These are phyloP conservation scores for Kwoniella botswanensis DNA, from an alignment of 768 basidiomycete genomes.

Conservation along the genomic window DNA sequence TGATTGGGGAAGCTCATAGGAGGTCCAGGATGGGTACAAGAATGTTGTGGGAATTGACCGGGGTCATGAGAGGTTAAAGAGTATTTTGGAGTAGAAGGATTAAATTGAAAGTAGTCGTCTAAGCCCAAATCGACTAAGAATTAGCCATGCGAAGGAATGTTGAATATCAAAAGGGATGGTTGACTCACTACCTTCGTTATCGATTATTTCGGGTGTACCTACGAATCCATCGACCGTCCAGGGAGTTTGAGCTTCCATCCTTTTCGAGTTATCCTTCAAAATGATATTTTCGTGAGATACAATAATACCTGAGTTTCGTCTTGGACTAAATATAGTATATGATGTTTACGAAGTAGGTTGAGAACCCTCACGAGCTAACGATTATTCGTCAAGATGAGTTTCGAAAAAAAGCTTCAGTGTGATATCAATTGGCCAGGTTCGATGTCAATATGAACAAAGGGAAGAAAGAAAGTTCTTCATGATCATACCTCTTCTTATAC, in stretches of 20 bases:
- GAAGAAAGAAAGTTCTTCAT: neutral
- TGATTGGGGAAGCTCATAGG: neutral
- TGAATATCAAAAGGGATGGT: neutral
- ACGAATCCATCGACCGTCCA: conserved; percentile 21
- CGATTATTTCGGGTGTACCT: conserved; percentile 12
- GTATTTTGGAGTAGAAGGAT: conserved; percentile 39
- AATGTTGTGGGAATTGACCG: neutral
- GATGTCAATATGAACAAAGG: neutral
- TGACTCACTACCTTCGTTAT: conserved; percentile 14
- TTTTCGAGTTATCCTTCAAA: neutral
- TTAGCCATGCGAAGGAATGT: neutral
- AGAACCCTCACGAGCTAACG: no score
- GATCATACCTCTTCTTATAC: neutral
- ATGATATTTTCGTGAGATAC: neutral
- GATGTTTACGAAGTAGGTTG: neutral
- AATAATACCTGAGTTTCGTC: neutral
- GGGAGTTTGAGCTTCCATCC: conserved; percentile 15
- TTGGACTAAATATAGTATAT: neutral
- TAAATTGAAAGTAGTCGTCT: conserved; percentile 42
- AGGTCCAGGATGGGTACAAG: conserved; percentile 14
- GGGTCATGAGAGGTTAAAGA: neutral
- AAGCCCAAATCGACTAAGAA: neutral
- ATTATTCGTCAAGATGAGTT: no score
- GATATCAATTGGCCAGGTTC: neutral
- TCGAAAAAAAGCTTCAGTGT: no score